These are phyloP conservation scores for Lepidium aucheri DNA, from an alignment of 345 rosid genomes.

Conservation along the genomic window DNA sequence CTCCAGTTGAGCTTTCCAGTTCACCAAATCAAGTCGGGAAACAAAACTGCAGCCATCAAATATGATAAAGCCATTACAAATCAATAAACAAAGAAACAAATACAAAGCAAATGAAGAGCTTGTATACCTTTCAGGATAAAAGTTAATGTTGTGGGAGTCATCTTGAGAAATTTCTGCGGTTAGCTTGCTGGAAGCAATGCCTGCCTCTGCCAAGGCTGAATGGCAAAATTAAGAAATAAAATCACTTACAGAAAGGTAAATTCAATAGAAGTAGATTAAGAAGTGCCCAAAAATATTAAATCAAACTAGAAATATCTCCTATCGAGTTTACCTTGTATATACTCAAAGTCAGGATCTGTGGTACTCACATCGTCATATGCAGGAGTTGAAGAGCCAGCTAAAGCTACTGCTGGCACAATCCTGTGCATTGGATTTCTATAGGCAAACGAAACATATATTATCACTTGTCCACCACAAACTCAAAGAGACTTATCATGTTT, in stretches of 20 bases:
- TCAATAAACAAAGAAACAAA: not conserved
- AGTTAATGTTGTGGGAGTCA: constrained; percentile 16
- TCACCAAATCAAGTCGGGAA: constrained; percentile 62
- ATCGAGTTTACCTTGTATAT: constrained; percentile 52
- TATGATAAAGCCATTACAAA: not conserved
- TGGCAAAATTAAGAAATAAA: not conserved
- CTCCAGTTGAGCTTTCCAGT: constrained; percentile 81
- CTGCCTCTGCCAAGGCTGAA: constrained; percentile 82
- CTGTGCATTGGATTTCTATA: constrained; percentile 63
- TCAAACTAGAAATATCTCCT: not conserved
- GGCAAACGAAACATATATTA: not conserved
- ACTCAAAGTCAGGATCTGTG: constrained; percentile 53
- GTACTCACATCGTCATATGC: constrained; percentile 71
- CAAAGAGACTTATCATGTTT: not conserved
- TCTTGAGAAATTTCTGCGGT: constrained; percentile 14
- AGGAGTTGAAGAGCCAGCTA: constrained; percentile 46
- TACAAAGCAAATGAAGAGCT: not conserved
- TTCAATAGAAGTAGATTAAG: not conserved
- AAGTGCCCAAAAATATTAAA: not conserved
- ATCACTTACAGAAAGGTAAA: not conserved
- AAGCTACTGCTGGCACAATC: constrained; percentile 50
- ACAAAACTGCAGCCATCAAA: constrained; percentile 43
- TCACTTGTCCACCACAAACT: not conserved
- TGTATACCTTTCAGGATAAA: constrained; percentile 61
- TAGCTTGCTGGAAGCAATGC: constrained; percentile 60